Evolutionary conservation across 805 yeast species (phyloP).

Genomic region (Brettanomyces naardenensis): DNA sequence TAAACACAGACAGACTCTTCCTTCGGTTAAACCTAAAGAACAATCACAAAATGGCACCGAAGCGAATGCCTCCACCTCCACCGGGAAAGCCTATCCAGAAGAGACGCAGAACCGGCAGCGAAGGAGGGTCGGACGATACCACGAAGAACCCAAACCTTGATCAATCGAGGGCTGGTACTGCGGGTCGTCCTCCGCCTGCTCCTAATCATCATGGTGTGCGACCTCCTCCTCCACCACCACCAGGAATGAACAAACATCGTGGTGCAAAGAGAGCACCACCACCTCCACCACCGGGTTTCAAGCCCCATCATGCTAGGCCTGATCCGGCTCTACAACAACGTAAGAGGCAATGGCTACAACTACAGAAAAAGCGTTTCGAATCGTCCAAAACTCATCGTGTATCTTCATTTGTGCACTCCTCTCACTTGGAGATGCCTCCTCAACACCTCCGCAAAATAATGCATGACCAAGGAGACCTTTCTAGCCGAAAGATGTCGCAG

Average conservation of each 20-base stretch:
- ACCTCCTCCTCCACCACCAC: constrained; percentile 11
- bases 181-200: too few species aligned
- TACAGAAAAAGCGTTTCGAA: constrained; percentile 53
- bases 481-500: constrained; percentile 66
- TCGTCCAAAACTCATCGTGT: constrained; percentile 21
- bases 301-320: constrained; percentile 10
- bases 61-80: constrained; percentile 11
- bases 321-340: constrained; percentile 8
- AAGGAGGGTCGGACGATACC: too few species aligned
- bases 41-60: background rate
- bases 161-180: too few species aligned
- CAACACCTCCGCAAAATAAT: constrained; percentile 85
- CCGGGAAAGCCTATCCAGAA: too few species aligned
- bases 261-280: constrained; percentile 11
- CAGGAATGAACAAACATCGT: constrained; percentile 1
- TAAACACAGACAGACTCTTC: too few species aligned
- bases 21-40: too few species aligned
- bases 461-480: constrained; percentile 76
- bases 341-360: constrained; percentile 41
- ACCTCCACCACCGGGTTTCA: constrained; percentile 17
- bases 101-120: too few species aligned
- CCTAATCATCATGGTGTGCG: constrained; percentile 9
- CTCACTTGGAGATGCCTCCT: constrained; percentile 82
- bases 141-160: too few species aligned
- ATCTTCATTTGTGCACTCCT: constrained; percentile 46